Evolutionary conservation across 805 yeast species (phyloP).

Genomic region (Millerozyma acaciae): DNA sequence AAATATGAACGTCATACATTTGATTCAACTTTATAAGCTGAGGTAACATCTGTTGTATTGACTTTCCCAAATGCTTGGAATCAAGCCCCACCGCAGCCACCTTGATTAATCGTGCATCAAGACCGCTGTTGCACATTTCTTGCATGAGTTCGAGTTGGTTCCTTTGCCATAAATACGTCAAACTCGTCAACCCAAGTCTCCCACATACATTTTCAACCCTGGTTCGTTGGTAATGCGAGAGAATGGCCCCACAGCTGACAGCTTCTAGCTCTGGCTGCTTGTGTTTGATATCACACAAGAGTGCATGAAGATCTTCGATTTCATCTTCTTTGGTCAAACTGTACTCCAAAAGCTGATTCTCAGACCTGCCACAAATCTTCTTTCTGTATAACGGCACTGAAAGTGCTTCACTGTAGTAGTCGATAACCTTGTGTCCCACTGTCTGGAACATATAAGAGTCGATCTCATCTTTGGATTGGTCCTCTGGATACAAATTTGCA

Average conservation of each 20-base stretch:
- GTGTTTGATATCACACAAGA: slow-evolving; percentile 46
- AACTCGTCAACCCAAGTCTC: slow-evolving; percentile 60
- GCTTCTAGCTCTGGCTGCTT: slow-evolving; percentile 72
- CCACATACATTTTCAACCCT: slow-evolving; percentile 89
- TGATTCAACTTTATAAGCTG: slow-evolving; percentile 53
- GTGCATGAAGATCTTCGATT: slow-evolving; percentile 70
- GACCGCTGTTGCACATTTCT: slow-evolving; percentile 66
- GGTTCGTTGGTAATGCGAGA: slow-evolving; percentile 91
- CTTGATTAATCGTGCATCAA: slow-evolving; percentile 83
- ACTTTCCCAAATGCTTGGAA: slow-evolving; percentile 61
- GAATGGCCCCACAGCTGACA: slow-evolving; percentile 93
- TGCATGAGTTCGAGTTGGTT: slow-evolving; percentile 73
- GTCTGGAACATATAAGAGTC: slow-evolving; percentile 98
- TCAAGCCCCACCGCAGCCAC: slow-evolving; percentile 90
- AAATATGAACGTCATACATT: slow-evolving; percentile 79
- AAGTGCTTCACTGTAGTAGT: slow-evolving; percentile 61
- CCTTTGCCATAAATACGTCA: slow-evolving; percentile 89
- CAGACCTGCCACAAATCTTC: slow-evolving; percentile 58
- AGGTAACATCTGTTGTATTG: slow-evolving; percentile 60
- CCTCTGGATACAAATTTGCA: slow-evolving; percentile 63
- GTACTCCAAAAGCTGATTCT: slow-evolving; percentile 68
- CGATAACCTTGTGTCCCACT: slow-evolving; percentile 82
- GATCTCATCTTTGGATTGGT: slow-evolving; percentile 50
- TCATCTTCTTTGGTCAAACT: slow-evolving; percentile 69
- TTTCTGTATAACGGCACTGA: slow-evolving; percentile 78